A percentile compares a stretch with the other conserved stretches of the same genome.
Evolutionary conservation across 805 yeast genomes (phyloP).

Genomic region (Metschnikowia borealis): DNA sequence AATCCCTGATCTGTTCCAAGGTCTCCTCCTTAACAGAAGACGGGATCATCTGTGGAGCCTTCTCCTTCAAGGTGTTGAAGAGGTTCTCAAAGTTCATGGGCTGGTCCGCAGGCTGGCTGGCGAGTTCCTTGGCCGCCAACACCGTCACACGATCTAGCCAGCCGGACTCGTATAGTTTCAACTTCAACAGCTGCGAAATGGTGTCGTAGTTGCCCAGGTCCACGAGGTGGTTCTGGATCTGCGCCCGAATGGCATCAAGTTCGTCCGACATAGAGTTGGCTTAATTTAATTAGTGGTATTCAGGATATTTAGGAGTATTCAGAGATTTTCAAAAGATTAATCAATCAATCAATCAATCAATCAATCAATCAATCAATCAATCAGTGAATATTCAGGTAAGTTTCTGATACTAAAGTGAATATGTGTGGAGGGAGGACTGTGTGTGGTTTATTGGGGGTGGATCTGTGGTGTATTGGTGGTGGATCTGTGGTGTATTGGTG

Average conservation of each 20-base stretch:
- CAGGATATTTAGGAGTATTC: too few species aligned
- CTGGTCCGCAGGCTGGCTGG: slow-evolving; percentile 32
- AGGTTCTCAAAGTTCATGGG: slow-evolving; percentile 50
- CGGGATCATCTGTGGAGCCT: slow-evolving; percentile 71
- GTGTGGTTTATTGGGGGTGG: too few species aligned
- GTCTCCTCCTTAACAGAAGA: slow-evolving; percentile 57
- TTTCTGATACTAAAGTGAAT: too few species aligned
- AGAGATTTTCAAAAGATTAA: too few species aligned
- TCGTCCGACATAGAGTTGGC: slow-evolving; percentile 21
- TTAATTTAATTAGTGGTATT: too few species aligned
- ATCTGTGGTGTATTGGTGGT: too few species aligned
- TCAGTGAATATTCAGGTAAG: too few species aligned
- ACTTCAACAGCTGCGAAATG: slow-evolving; percentile 60
- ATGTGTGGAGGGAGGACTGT: too few species aligned
- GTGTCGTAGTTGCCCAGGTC: slow-evolving; percentile 77
- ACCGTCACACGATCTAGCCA: slow-evolving; percentile 78
- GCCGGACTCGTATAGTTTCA: slow-evolving; percentile 69
- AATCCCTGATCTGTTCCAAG: slow-evolving; percentile 53
- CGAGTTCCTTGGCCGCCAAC: slow-evolving; percentile 48
- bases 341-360: too few species aligned
- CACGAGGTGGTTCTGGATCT: slow-evolving; percentile 67
- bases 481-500: too few species aligned
- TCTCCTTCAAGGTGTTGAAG: slow-evolving; percentile 51
- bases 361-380: too few species aligned
- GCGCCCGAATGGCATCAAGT: slow-evolving; percentile 46